Percentiles rank a stretch among this genome's conserved stretches.
Evolutionary conservation across 2,329 filamentous ascomycete species (phyloP).

Genomic region (Dactylellina sp.): DNA sequence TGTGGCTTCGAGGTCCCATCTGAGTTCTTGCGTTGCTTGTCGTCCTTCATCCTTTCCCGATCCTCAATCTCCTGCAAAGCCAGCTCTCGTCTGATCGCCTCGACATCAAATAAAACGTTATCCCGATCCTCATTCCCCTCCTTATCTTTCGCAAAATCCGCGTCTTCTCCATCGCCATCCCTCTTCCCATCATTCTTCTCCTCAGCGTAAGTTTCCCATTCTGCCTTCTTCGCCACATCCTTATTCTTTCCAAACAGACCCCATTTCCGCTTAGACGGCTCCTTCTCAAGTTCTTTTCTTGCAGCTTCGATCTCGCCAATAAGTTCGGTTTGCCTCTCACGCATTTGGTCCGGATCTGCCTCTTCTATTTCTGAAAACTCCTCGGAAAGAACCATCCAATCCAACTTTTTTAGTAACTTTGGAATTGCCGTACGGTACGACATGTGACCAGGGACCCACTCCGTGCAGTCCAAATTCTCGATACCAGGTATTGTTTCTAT

Average conservation of each 20-base stretch:
- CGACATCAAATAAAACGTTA: slow-evolving; percentile 88
- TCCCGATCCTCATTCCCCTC: slow-evolving; percentile 62
- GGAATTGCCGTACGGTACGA: slow-evolving; percentile 77
- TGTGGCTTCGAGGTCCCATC: slow-evolving; percentile 70
- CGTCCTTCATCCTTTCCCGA: slow-evolving; percentile 63
- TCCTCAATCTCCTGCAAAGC: slow-evolving; percentile 75
- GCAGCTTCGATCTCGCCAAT: slow-evolving; percentile 54
- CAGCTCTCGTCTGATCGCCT: slow-evolving; percentile 89
- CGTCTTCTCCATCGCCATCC: slow-evolving; percentile 67
- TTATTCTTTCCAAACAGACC: slow-evolving; percentile 80
- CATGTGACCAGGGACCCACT: slow-evolving; percentile 76
- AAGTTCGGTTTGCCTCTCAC: slow-evolving; percentile 64
- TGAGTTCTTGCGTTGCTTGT: slow-evolving; percentile 81
- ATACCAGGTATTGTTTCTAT: slow-evolving; percentile 75
- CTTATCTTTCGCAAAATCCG: slow-evolving; percentile 60
- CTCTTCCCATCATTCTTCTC: slow-evolving; percentile 63
- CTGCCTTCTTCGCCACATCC: slow-evolving; percentile 68
- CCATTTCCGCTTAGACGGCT: slow-evolving; percentile 57
- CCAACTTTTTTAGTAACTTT: slow-evolving; percentile 74
- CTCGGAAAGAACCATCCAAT: slow-evolving; percentile 65
- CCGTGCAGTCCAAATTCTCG: slow-evolving; percentile 76
- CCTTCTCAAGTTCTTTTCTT: slow-evolving; percentile 54
- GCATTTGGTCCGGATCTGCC: slow-evolving; percentile 47
- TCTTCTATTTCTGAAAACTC: slow-evolving; percentile 57
- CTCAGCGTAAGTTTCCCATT: slow-evolving; percentile 59